Conservation (phyloP, 2,329 filamentous ascomycete species). For the Sodiomyces alkalinus region DNA sequence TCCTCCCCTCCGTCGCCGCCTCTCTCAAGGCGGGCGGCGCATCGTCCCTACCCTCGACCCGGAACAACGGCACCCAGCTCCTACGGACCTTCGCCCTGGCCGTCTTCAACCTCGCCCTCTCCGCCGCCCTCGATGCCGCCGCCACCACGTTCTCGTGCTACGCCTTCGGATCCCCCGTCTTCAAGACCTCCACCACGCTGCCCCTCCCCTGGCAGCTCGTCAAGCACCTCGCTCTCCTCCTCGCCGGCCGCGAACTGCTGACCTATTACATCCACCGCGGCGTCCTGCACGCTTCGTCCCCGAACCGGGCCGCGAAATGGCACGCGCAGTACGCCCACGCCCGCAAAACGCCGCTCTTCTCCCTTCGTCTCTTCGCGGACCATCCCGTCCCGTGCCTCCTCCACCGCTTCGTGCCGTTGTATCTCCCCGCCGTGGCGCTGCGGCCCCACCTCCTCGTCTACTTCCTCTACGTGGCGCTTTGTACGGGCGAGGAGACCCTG, state of each 20-base stretch:
- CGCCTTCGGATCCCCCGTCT: constrained; percentile 23
- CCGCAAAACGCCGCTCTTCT: constrained; percentile 39
- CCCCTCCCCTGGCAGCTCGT: constrained; percentile 38
- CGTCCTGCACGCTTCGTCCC: constrained; percentile 41
- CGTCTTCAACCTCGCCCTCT: constrained; percentile 27
- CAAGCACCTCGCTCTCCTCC: constrained; percentile 29
- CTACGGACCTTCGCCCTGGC: constrained; percentile 23
- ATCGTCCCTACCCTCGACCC: constrained; percentile 31
- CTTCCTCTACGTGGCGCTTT: constrained; percentile 45
- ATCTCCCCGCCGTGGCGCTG: constrained; percentile 48
- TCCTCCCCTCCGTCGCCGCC: constrained; percentile 52
- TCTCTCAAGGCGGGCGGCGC: constrained; percentile 52
- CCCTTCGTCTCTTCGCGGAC: constrained; percentile 50
- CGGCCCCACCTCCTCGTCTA: constrained; percentile 61
- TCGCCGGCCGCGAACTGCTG: constrained; percentile 37
- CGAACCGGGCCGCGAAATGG: constrained; percentile 21
- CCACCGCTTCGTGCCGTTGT: constrained; percentile 47
- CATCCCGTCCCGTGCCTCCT: constrained; percentile 51
- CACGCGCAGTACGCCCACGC: constrained; percentile 35
- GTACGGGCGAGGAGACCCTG: constrained; percentile 51
- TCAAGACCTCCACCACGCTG: constrained; percentile 30
- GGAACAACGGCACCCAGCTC: constrained; percentile 15
- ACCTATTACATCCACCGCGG: constrained; percentile 63
- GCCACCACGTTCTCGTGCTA: constrained; percentile 21
- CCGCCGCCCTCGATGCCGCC: constrained; percentile 26